Conservation (phyloP, 2,329 filamentous ascomycete genomes). For the Macrophomina pseudophaseolina region DNA sequence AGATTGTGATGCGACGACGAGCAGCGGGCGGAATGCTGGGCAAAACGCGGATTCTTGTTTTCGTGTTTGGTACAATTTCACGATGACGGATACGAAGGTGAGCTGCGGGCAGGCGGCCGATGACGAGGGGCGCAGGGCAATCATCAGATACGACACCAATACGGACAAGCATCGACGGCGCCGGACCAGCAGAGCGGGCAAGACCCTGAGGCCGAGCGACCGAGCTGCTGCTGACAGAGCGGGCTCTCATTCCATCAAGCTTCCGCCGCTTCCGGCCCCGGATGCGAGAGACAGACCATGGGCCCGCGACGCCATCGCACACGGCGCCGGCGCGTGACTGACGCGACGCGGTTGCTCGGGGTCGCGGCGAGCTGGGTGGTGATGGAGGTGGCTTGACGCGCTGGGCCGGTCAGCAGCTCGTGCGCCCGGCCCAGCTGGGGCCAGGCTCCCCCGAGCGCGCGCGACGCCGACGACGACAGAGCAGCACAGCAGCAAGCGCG, state of each 20-base stretch:
- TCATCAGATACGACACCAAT: slow-evolving; percentile 5
- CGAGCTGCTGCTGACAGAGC: background rate
- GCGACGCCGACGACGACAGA: too few species aligned
- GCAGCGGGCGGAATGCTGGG: background rate
- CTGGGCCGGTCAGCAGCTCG: background rate
- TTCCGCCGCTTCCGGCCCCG: slow-evolving; percentile 8
- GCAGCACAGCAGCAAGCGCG: too few species aligned
- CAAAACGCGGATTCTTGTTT: background rate
- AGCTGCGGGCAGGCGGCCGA: background rate
- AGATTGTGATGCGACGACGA: background rate
- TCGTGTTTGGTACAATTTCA: slow-evolving; percentile 2
- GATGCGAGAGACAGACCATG: background rate
- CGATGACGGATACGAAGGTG: background rate
- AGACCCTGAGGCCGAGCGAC: background rate
- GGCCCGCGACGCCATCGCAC: background rate
- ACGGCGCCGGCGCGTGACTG: slow-evolving; percentile 1
- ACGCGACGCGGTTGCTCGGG: background rate
- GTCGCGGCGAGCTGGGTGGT: background rate
- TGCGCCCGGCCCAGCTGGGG: background rate
- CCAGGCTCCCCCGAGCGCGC: background rate
- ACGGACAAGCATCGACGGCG: slow-evolving; percentile 5
- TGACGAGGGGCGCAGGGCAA: slow-evolving; percentile 4
- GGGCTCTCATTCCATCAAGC: background rate
- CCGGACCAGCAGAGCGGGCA: slow-evolving; percentile 1
- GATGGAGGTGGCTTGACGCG: background rate